Percentiles rank a stretch among this genome's conserved stretches.
These are phyloP conservation scores for Nitzschia putrida DNA, from an alignment of 108 stramenopile species.

Conservation along the genomic window DNA sequence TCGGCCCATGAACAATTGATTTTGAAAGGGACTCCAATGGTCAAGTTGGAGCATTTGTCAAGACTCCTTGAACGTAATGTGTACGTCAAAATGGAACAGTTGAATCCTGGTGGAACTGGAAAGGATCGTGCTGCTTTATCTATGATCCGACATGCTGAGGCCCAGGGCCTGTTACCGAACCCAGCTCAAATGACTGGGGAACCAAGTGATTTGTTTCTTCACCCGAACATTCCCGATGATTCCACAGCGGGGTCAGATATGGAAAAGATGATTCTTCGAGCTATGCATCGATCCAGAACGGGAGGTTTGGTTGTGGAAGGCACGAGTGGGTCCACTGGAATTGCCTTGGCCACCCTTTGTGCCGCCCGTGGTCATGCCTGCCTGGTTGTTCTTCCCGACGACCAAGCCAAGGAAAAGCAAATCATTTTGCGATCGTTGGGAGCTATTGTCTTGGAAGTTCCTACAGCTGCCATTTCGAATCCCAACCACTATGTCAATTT, in stretches of 20 bases:
- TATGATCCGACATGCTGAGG: constrained; percentile 85
- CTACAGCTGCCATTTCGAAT: constrained; percentile 87
- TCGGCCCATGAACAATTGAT: constrained; percentile 53
- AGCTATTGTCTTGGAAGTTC: constrained; percentile 82
- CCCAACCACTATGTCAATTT: constrained; percentile 95
- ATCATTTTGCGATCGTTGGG: constrained; percentile 71
- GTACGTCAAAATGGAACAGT: constrained; percentile 78
- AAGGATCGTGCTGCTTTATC: constrained; percentile 89
- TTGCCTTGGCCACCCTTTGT: constrained; percentile 86
- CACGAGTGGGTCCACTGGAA: constrained; percentile 95
- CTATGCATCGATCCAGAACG: constrained; percentile 55
- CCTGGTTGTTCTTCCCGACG: constrained; percentile 94
- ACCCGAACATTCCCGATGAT: constrained; percentile 10
- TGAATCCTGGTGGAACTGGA: constrained; percentile 91
- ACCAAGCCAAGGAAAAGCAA: constrained; percentile 89
- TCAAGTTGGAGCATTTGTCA: constrained; percentile 35
- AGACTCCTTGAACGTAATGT: constrained; percentile 49
- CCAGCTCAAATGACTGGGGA: constrained; percentile 15
- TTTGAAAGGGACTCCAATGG: constrained; percentile 44
- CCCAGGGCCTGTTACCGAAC: constrained; percentile 53
- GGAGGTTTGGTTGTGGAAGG: constrained; percentile 93
- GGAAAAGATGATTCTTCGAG: constrained; percentile 27
- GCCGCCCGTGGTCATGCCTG: constrained; percentile 82
- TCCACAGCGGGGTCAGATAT: constrained; percentile 11
- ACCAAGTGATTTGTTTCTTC: constrained; percentile 23